These are phyloP conservation scores for Penicillium coprophilum DNA, from an alignment of 495 filamentous ascomycete species.

Conservation along the genomic window DNA sequence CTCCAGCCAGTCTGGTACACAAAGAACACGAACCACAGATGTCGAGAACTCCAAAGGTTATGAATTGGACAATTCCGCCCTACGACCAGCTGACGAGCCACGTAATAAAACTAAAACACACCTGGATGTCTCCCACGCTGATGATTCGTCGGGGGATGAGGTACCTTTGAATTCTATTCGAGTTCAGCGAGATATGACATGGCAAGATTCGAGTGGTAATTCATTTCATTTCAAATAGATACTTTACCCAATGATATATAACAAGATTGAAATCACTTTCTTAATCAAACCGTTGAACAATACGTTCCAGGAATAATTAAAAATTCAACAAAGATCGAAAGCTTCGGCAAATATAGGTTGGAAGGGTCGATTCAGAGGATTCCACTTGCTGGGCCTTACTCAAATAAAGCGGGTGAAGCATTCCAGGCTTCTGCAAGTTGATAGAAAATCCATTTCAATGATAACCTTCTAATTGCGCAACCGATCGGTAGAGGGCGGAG, in stretches of 20 bases:
- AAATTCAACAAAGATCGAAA: no score
- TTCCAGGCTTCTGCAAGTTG: no score
- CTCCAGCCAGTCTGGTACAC: neutral
- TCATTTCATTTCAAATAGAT: neutral
- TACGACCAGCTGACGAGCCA: constrained; percentile 13
- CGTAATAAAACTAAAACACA: constrained; percentile 7
- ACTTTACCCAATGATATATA: neutral
- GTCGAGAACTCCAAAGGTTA: neutral
- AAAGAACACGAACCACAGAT: neutral
- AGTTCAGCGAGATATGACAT: constrained; percentile 16
- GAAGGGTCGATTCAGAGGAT: no score
- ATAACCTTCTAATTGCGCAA: no score
- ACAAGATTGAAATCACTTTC: no score
- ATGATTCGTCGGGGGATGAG: constrained; percentile 16
- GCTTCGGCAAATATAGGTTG: no score
- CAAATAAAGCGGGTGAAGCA: no score
- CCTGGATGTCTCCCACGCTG: constrained; percentile 3
- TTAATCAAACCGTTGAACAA: no score
- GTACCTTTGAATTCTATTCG: constrained; percentile 20
- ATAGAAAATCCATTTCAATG: no score
- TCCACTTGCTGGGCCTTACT: no score
- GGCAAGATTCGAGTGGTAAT: constrained; percentile 29
- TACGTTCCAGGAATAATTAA: no score
- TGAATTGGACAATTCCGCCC: neutral
- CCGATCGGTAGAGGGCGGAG: no score